A percentile compares a stretch with the other conserved stretches of the same genome.
phyloP scores from a whole-genome alignment of 2,329 filamentous ascomycete genomes.

The Thermothelomyces thermophilus region DNA sequence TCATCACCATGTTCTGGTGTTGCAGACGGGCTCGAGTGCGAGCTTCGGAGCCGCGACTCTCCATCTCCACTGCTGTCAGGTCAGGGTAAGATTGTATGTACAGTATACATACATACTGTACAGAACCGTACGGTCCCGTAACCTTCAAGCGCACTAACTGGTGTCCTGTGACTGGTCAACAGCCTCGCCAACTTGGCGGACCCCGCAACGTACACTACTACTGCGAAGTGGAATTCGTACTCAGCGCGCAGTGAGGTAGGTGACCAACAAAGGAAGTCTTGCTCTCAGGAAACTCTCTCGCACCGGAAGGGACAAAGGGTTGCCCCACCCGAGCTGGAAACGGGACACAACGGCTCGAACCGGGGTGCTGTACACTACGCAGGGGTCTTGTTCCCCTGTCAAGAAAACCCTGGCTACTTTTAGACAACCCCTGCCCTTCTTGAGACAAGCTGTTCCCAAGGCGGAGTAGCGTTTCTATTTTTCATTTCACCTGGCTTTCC shows the following conservation, averaged over 20 bases:
- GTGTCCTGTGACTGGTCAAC: conserved; percentile 18
- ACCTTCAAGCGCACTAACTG: too few relatives aligned
- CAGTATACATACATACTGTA: too few relatives aligned
- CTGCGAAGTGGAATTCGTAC: too few relatives aligned
- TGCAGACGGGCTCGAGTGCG: too few relatives aligned
- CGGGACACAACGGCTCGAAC: conserved; percentile 18
- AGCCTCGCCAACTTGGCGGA: conserved; percentile 13
- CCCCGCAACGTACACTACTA: conserved; percentile 15
- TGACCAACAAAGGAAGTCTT: conserved; percentile 10
- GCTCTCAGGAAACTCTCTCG: not conserved
- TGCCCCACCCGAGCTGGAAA: conserved; percentile 17
- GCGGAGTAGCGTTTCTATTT: conserved; percentile 24
- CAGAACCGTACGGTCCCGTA: too few relatives aligned
- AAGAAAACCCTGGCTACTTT: conserved; percentile 21
- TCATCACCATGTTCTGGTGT: too few relatives aligned
- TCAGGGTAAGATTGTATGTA: too few relatives aligned
- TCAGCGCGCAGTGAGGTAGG: too few relatives aligned
- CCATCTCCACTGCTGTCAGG: too few relatives aligned
- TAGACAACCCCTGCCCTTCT: conserved; percentile 19
- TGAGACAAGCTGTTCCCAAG: conserved; percentile 19
- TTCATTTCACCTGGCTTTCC: conserved; percentile 18
- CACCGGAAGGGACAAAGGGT: conserved; percentile 1
- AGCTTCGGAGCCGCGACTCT: too few relatives aligned
- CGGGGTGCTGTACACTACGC: not conserved
- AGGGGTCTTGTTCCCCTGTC: conserved; percentile 6